These are phyloP conservation scores for Sporothrix mexicana DNA, from an alignment of 2,329 filamentous ascomycete species.

Conservation along the genomic window DNA sequence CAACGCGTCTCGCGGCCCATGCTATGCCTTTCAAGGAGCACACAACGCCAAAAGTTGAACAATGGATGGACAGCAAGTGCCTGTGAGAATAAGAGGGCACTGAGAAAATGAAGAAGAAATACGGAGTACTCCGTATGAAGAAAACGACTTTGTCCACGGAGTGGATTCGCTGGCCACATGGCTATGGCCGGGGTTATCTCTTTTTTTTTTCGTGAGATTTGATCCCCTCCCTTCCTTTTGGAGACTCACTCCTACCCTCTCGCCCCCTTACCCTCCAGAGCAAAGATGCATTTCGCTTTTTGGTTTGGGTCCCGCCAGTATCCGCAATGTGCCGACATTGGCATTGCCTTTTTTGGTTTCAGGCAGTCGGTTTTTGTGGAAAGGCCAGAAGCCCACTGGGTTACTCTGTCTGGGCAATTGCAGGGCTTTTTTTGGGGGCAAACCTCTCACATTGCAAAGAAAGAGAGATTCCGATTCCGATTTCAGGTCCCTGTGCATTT, in stretches of 20 bases:
- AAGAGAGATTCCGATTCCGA: too few species aligned
- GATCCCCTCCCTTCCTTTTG: not conserved
- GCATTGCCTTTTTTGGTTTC: not conserved
- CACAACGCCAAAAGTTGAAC: not conserved
- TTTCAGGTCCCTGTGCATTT: not conserved
- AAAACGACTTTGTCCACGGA: slow-evolving; percentile 4
- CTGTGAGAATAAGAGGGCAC: not conserved
- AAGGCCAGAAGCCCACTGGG: not conserved
- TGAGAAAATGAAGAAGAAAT: not conserved
- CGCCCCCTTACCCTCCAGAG: not conserved
- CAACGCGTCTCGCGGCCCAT: too few species aligned
- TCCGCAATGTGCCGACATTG: slow-evolving; percentile 27
- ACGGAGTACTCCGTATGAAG: too few species aligned
- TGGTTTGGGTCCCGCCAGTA: not conserved
- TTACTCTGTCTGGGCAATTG: not conserved
- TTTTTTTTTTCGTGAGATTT: slow-evolving; percentile 12
- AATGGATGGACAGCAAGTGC: not conserved
- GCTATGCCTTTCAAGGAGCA: not conserved
- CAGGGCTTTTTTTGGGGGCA: not conserved
- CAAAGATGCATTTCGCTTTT: slow-evolving; percentile 21
- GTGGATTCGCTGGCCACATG: slow-evolving; percentile 24
- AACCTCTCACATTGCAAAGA: too few species aligned
- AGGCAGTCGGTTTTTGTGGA: not conserved
- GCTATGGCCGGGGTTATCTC: slow-evolving; percentile 23
- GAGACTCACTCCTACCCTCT: too few species aligned